Evolutionary conservation across 2,329 filamentous ascomycete genomes (phyloP), one percentile per base, ranked within the genome.

Genomic region (Colletotrichum lupini): DNA sequence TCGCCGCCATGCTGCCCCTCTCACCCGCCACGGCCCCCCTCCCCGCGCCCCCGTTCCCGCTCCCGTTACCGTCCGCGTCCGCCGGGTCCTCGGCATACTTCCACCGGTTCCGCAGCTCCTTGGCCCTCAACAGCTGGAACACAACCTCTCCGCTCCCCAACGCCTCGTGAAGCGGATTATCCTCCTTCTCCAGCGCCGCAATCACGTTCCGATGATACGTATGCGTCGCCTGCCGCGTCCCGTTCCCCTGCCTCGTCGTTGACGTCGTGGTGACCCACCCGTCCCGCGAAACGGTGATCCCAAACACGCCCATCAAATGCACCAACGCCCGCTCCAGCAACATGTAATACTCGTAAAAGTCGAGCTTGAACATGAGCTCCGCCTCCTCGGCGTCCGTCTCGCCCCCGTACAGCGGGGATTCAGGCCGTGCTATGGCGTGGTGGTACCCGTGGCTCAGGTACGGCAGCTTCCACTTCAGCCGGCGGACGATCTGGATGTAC

Each of bases 261-360:
- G 6, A 16, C 1, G 37, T 42, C 64, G 75, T 65, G 28, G 26
- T 60, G 7, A 56, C 59, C 67, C 61, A 52, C 73, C 42, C 8
- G 26, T 76, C 76, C 7, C 83, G 80, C 0, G 84, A 81, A 0
- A 94, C 84, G 0, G 80, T 79, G 5, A 93, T 85, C 8, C 88
- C 90, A 72, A 91, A 92, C 0, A 93, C 87, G 0, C 86, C 87
- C n/a, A 93, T 87, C 1, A 93, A 83, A 59, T 92, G 88, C 1
- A 93, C 91, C 8, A 94, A 85, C 0, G 92, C 92, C 35, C 93
- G 89, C 82, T 95, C 93, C 7, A 94, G 87, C 46, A 93, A 87
- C 64, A 90, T 90, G 82, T 94, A 94, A 80, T 92, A 94, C 78
- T 95, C 93, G 81, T 93, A 91, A 75, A 94, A 95, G 78, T 94